Conservation (phyloP, 148 eudicot genomes). For the Camellia lanceoleosa region DNA sequence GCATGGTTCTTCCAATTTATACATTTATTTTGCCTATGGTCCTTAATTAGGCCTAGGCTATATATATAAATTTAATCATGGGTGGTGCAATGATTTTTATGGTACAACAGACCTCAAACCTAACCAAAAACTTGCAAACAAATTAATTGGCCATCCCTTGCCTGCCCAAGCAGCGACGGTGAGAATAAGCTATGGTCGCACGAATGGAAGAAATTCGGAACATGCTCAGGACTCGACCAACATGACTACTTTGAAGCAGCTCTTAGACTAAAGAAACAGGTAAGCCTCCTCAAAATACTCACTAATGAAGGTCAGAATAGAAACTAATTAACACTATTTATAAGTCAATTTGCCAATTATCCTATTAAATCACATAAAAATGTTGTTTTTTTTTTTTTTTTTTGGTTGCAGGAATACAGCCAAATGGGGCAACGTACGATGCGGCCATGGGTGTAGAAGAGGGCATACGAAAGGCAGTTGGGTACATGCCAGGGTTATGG, state of each 20-base stretch:
- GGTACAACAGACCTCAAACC: background rate
- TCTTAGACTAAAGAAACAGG: background rate
- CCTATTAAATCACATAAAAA: no score
- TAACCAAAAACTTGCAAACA: constrained; percentile 7
- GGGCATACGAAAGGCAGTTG: background rate
- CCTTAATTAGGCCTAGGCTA: no score
- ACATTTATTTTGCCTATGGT: no score
- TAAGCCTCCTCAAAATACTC: background rate
- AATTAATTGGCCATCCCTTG: constrained; percentile 4
- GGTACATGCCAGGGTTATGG: background rate
- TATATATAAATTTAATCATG: background rate
- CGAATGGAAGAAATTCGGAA: constrained; percentile 7
- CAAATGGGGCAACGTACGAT: background rate
- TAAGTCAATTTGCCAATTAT: no score
- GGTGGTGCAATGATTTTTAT: background rate
- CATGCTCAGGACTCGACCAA: constrained; percentile 11
- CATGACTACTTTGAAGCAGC: constrained; percentile 10
- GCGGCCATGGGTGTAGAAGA: background rate
- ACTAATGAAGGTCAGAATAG: background rate
- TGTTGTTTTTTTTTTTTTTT: background rate
- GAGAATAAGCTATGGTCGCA: background rate
- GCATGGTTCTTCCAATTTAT: no score
- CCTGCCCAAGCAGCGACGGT: constrained; percentile 9
- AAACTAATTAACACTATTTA: no score
- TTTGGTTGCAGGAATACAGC: background rate